Evolutionary conservation across 768 basidiomycete genomes (phyloP).

Genomic region (Tricholoma bakamatsutake): DNA sequence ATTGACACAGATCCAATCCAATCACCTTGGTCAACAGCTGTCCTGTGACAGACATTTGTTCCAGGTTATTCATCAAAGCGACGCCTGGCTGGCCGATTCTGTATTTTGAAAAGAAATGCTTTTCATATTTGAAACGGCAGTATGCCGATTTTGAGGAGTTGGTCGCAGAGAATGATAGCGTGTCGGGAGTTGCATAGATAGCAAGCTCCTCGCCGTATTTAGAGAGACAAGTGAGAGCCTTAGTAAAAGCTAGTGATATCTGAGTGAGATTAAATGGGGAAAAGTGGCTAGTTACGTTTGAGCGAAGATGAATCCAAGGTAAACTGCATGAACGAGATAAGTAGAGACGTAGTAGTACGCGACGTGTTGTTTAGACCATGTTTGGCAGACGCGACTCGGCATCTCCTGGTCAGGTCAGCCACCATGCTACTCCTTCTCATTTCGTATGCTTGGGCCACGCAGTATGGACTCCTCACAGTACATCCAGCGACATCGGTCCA

Average conservation of each 20-base stretch:
- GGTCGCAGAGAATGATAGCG: conserved; percentile 61
- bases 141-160: conserved; percentile 82
- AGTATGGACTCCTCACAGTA: conserved; percentile 8
- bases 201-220: conserved; percentile 79
- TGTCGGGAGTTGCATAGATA: conserved; percentile 57
- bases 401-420: not conserved
- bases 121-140: conserved; percentile 67
- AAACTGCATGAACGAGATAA: conserved; percentile 50
- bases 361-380: not conserved
- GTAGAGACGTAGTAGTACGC: not conserved
- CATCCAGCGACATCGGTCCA: conserved; percentile 29
- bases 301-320: conserved; percentile 54
- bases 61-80: conserved; percentile 23
- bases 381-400: no score
- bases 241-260: conserved; percentile 56
- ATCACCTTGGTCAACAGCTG: conserved; percentile 66
- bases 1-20: not conserved
- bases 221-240: conserved; percentile 69
- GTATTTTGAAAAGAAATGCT: conserved; percentile 68
- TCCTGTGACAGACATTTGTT: conserved; percentile 47
- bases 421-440: not conserved
- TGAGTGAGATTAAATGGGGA: conserved; percentile 10
- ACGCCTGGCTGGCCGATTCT: conserved; percentile 26
- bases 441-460: conserved; percentile 14
- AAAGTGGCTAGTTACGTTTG: conserved; percentile 33